Percentiles rank a stretch among this genome's conserved stretches.
These are phyloP conservation scores for Xylariaceae sp. DNA, from an alignment of 2,329 filamentous ascomycete genomes.

Conservation along the genomic window DNA sequence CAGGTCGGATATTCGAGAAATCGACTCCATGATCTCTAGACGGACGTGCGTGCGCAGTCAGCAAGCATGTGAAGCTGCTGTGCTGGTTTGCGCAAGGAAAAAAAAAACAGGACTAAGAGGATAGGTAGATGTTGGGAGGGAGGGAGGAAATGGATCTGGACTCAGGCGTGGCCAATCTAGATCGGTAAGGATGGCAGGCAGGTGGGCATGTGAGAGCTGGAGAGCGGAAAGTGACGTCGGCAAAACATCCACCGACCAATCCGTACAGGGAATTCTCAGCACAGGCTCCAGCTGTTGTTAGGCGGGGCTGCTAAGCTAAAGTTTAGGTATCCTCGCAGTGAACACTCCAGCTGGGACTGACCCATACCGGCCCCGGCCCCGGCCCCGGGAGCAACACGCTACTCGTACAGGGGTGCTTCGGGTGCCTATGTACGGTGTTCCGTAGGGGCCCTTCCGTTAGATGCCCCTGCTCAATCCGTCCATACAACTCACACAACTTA, in stretches of 20 bases:
- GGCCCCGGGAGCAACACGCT: slow-evolving; percentile 1
- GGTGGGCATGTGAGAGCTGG: neutral
- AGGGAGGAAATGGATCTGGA: too few relatives aligned
- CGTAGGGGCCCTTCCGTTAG: too few relatives aligned
- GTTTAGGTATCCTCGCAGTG: neutral
- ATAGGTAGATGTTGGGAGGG: neutral
- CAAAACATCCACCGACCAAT: too few relatives aligned
- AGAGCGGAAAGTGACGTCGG: neutral
- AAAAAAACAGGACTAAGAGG: neutral
- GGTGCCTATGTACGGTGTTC: too few relatives aligned
- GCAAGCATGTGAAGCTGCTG: slow-evolving; percentile 27
- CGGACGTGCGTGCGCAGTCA: slow-evolving; percentile 16
- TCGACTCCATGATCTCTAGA: slow-evolving; percentile 72
- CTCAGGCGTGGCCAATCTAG: too few relatives aligned
- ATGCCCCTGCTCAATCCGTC: too few relatives aligned
- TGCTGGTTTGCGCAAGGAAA: slow-evolving; percentile 11
- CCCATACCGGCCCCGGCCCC: slow-evolving; percentile 1
- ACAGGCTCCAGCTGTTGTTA: neutral
- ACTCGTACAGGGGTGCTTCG: too few relatives aligned
- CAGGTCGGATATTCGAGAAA: slow-evolving; percentile 86
- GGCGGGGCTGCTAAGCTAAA: neutral
- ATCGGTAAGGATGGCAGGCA: neutral
- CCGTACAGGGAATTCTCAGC: too few relatives aligned
- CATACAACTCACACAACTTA: too few relatives aligned
- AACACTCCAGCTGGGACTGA: neutral